Evolutionary conservation across 1,139 yeast species (phyloP).

Genomic region (Geotrichum macrosporum): DNA sequence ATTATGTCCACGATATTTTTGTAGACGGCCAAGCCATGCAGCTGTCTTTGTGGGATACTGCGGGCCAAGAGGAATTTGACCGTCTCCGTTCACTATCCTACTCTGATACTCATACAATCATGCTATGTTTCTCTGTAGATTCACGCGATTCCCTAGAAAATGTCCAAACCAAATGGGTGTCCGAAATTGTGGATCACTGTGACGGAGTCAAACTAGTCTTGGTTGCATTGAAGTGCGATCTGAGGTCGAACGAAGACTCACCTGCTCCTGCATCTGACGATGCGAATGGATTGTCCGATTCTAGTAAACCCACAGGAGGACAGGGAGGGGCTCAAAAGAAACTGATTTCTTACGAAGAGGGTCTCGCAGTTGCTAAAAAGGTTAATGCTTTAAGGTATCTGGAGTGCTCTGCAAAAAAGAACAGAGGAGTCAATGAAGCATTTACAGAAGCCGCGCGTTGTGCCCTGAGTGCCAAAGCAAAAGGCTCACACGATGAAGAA

Average conservation of each 20-base stretch:
- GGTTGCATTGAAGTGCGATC: conserved; percentile 91
- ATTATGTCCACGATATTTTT: conserved; percentile 94
- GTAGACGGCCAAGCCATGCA: conserved; percentile 93
- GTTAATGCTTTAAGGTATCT: conserved; percentile 79
- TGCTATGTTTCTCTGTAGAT: conserved; percentile 93
- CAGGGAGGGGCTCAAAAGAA: conserved; percentile 65
- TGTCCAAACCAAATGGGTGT: conserved; percentile 94
- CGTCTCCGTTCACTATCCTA: conserved; percentile 83
- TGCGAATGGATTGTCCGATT: conserved; percentile 36
- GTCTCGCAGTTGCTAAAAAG: conserved; percentile 74
- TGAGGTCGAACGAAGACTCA: conserved; percentile 54
- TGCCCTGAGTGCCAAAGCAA: conserved; percentile 49
- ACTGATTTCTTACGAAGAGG: conserved; percentile 85
- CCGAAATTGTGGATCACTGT: conserved; percentile 94
- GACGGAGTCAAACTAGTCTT: conserved; percentile 91
- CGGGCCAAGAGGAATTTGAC: conserved; percentile 98
- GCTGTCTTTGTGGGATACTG: conserved; percentile 95
- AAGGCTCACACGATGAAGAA: too few relatives aligned
- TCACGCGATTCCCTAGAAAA: conserved; percentile 91
- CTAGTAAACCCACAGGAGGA: conserved; percentile 27
- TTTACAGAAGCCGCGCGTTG: conserved; percentile 92
- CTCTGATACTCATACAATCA: conserved; percentile 93
- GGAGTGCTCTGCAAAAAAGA: conserved; percentile 80
- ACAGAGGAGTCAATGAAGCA: conserved; percentile 71
- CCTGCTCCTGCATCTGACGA: conserved; percentile 25